These are phyloP conservation scores for Mortierella sp. DNA, from an alignment of 371 early-diverging fungal species.

Conservation along the genomic window DNA sequence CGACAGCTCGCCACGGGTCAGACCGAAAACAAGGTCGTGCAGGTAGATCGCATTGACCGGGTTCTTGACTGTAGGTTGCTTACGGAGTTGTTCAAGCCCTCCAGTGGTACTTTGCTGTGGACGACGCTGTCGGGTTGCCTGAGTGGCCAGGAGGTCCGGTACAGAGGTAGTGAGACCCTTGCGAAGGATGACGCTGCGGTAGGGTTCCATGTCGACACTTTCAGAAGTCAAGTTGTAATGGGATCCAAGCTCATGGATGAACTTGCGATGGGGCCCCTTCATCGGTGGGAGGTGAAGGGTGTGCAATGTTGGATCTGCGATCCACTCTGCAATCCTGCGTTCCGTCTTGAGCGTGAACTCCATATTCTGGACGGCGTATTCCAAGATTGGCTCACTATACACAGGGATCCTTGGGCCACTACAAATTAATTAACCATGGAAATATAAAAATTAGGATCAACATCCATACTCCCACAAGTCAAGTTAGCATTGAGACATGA, in stretches of 20 bases:
- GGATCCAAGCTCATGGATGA: conserved; percentile 75
- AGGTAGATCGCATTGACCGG: conserved; percentile 68
- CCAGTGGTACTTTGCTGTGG: background rate
- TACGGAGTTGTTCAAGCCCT: conserved; percentile 30
- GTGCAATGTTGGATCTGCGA: conserved; percentile 60
- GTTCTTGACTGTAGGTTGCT: conserved; percentile 11
- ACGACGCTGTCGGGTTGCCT: conserved; percentile 25
- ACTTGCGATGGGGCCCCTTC: conserved; percentile 69
- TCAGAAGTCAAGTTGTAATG: conserved; percentile 73
- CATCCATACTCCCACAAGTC: background rate
- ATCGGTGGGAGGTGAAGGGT: conserved; percentile 74
- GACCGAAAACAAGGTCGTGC: conserved; percentile 64
- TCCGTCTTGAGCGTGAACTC: conserved; percentile 76
- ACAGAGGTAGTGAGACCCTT: conserved; percentile 57
- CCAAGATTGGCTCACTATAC: conserved; percentile 70
- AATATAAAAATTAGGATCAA: background rate
- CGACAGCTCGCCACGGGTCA: conserved; percentile 63
- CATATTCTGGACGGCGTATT: conserved; percentile 66
- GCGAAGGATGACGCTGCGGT: conserved; percentile 74
- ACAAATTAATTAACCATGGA: background rate
- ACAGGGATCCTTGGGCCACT: conserved; percentile 53
- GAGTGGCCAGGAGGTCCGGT: conserved; percentile 44
- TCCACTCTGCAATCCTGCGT: conserved; percentile 65
- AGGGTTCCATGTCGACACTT: conserved; percentile 78
- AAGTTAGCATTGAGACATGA: background rate